Base-by-base conservation (phyloP, 371 early-diverging fungal genomes). In the Saksenaea vasiformis region DNA sequence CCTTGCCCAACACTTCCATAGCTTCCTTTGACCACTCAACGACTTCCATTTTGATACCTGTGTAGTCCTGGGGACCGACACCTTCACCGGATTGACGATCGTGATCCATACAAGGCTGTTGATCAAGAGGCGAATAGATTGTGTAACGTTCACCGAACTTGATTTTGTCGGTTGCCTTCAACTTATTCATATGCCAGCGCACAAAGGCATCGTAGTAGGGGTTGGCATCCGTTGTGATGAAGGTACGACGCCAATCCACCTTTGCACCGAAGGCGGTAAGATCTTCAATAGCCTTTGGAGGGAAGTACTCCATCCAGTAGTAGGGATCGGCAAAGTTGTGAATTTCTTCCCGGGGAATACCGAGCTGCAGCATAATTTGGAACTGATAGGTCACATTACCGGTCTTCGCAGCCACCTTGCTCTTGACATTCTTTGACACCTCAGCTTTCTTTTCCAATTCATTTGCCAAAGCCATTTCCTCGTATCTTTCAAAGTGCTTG, bases 61-160 rank as follows among this genome's bases (percentile, higher is more conserved):
- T 97, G 83, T 98, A 99, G 69, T 96, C 96, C 73, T 96, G 94
- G 38, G 98, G 98, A 53, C 93, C 95, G 19, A 99, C 91, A 54
- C 95, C 99, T 80, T 99, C 99, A 69, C 99, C 99, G 37, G 90
- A 87, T 65, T 87, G 83, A 72, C 99, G 94, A 79, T 99, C 99
- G 85, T 99, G 99, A 84, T 99, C 99, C 96, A 99, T 95, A 85
- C 99, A 99, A 51, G 99, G 94, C 85, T 99, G 99, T 13, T 93
- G 93, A 83, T 99, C 99, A 37, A 92, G 71, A 56, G 97, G 92
- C 54, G 98, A 98, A 84, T 93, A 99, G 66, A 99, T 97, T 5
- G 99, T 99, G 81, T 99, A 95, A 57, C 99, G 90, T 74, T 99
- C 95, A 64, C 99, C 99, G 76, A 98, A 99, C 75, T 94, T 94